These are phyloP conservation scores for Ramichloridium luteum DNA, from an alignment of 2,329 filamentous ascomycete species.

Conservation along the genomic window DNA sequence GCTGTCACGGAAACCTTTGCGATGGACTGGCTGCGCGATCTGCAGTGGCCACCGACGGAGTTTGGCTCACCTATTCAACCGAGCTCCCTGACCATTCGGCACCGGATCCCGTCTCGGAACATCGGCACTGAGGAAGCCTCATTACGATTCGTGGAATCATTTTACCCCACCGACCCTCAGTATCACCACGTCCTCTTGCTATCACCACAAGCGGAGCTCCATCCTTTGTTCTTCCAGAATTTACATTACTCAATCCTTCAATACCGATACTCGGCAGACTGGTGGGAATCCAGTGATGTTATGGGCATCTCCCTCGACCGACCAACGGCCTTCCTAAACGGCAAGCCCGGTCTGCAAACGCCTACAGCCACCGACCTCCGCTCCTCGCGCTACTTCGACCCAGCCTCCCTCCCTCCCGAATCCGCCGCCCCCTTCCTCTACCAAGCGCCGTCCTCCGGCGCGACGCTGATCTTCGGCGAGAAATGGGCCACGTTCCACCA, in stretches of 20 bases:
- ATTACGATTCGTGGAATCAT: conserved; percentile 68
- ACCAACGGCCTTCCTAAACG: conserved; percentile 52
- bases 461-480: conserved; percentile 68
- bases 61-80: conserved; percentile 31
- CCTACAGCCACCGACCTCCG: conserved; percentile 31
- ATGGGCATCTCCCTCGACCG: conserved; percentile 72
- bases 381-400: conserved; percentile 11
- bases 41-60: conserved; percentile 54
- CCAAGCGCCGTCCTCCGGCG: conserved; percentile 73
- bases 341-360: conserved; percentile 41
- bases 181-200: conserved; percentile 72
- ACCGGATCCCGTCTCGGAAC: conserved; percentile 52
- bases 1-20: conserved; percentile 54
- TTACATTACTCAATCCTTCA: conserved; percentile 66
- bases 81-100: conserved; percentile 53
- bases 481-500: conserved; percentile 79
- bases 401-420: conserved; percentile 13
- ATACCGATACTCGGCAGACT: conserved; percentile 56
- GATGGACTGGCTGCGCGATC: conserved; percentile 47
- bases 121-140: conserved; percentile 59
- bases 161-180: conserved; percentile 58
- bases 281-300: conserved; percentile 38
- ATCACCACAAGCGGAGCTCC: conserved; percentile 68
- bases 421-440: conserved; percentile 57
- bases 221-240: conserved; percentile 74